Percentiles rank a stretch among this genome's conserved stretches.
These are phyloP conservation scores for Citrus medica DNA, from an alignment of 345 rosid genomes.

Conservation along the genomic window DNA sequence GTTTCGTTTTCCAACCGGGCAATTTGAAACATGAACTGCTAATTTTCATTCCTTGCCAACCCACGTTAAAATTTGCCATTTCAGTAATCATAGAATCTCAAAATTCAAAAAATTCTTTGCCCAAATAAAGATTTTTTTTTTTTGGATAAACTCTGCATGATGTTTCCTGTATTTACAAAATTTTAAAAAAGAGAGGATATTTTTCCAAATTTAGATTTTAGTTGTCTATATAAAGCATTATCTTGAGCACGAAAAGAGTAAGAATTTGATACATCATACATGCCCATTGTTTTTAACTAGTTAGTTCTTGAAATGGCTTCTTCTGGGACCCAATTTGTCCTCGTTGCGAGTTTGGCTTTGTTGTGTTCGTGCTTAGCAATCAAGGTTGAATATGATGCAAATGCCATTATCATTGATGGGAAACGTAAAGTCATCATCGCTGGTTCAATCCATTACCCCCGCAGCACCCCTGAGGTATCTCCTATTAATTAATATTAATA, in stretches of 20 bases:
- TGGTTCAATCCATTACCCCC: constrained; percentile 49
- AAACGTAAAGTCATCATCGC: constrained; percentile 36
- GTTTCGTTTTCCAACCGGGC: no score
- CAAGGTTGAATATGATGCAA: constrained; percentile 20
- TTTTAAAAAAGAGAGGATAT: not conserved
- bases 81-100: not conserved
- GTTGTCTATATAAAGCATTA: not conserved
- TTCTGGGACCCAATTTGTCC: not conserved
- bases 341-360: not conserved
- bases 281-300: no score
- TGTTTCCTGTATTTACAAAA: not conserved
- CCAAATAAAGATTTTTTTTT: not conserved
- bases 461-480: constrained; percentile 47
- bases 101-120: not conserved
- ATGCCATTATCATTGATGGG: constrained; percentile 50
- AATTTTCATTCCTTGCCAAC: not conserved
- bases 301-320: no score
- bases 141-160: not conserved
- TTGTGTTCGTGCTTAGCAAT: constrained; percentile 5
- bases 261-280: no score
- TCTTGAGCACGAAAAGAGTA: not conserved
- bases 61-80: not conserved
- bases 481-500: no score
- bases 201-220: not conserved
- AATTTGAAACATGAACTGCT: no score